Conservation (phyloP, 768 basidiomycete species). For the Ephemerocybe angulata region DNA sequence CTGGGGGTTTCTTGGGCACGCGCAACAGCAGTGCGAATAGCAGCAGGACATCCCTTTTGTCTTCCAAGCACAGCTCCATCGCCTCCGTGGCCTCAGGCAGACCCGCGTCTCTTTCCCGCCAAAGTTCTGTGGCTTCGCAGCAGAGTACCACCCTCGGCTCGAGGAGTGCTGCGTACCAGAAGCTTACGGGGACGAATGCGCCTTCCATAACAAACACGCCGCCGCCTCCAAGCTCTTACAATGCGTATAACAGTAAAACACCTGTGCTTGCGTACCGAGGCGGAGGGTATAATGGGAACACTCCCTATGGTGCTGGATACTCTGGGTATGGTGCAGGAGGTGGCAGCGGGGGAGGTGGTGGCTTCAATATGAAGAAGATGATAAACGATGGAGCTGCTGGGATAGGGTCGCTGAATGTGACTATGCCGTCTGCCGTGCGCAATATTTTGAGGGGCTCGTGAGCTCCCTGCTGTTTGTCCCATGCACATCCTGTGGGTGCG, state of each 20-base stretch:
- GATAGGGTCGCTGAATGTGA: not conserved
- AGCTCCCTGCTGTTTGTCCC: too few species aligned
- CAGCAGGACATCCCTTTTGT: not conserved
- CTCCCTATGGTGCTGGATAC: slow-evolving; percentile 1
- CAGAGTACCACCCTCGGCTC: not conserved
- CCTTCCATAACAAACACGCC: too few species aligned
- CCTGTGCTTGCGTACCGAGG: not conserved
- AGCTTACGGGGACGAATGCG: not conserved
- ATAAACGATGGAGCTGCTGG: not conserved
- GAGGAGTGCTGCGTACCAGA: slow-evolving; percentile 3
- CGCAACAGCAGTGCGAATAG: slow-evolving; percentile 7
- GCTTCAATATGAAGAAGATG: not conserved
- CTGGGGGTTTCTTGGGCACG: not conserved
- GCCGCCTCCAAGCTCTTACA: not conserved
- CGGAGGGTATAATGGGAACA: slow-evolving; percentile 1
- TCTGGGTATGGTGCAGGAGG: not conserved
- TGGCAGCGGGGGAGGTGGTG: not conserved
- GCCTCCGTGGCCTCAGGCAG: not conserved
- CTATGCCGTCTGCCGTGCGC: not conserved
- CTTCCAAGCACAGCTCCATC: slow-evolving; percentile 1
- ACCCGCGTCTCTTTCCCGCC: not conserved
- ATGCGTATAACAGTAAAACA: not conserved
- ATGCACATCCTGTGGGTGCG: too few species aligned
- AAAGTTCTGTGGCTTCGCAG: not conserved
- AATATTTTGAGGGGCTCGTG: not conserved